Base-by-base conservation (phyloP, 371 early-diverging fungal species). In the Rhizopus arrhizus region DNA sequence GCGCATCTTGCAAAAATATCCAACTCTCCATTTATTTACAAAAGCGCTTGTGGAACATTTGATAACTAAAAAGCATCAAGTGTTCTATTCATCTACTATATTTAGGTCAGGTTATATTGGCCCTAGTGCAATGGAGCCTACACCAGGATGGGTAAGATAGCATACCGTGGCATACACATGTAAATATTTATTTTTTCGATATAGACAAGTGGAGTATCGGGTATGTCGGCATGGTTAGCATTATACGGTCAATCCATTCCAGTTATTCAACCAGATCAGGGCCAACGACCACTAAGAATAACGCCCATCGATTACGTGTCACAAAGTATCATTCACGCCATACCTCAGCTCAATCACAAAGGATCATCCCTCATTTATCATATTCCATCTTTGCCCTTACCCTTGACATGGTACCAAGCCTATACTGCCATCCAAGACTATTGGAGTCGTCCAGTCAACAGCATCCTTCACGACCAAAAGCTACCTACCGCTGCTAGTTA, bases 21-120 rank as follows among this genome's bases (percentile, higher is more conserved):
- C 81, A 46, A 81, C 75, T 41, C 72, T 78, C 0, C 80, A 83
- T 51, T 67, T 80, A 2, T 83, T 83, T 59, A 76, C 81, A 47
- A 83, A 83, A 56, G 75, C 78, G 2, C 50, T 83, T 15, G 66
- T 77, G 1, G 83, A 83, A 48, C 80, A 81, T 42, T 48, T 81
- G 49, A 69, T 83, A 11, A 59, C 72, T 15, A 67, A 69, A 38
- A 64, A 78, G 31, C 60, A 68, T 28, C 62, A 65, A 35, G 54
- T 64, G 15, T 61, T 59, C 11, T 68, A 64, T 56, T 74, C 81
- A 0, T 59, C 81, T 15, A 74, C 70, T 35, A 83, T 83, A 53
- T 76, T 81, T 15, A 73, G 81, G 43, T 74, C 80, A 4, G 73
- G 74, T 16, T 71, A 77, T 32, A 71, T 83, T 42, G 75, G 80